A percentile compares a stretch with the other conserved stretches of the same genome.
These are phyloP conservation scores for Xylaria venustula DNA, from an alignment of 495 filamentous ascomycete species.

Conservation along the genomic window DNA sequence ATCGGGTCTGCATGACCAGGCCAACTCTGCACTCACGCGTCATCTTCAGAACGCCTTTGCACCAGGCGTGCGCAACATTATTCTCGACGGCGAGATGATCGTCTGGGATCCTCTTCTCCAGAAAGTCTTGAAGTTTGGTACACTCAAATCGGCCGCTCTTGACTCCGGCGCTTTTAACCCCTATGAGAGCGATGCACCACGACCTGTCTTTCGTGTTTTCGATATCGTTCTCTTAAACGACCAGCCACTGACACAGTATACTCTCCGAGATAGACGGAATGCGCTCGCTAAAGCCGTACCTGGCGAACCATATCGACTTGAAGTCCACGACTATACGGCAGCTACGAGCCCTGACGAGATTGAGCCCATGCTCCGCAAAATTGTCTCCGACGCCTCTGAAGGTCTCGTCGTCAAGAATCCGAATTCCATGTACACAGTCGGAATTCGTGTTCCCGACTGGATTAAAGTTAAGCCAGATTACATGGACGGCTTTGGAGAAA, in stretches of 20 bases:
- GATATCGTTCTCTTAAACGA: conserved; percentile 91
- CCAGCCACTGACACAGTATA: conserved; percentile 72
- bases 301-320: conserved; percentile 69
- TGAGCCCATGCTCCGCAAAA: conserved; percentile 72
- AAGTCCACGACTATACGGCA: conserved; percentile 73
- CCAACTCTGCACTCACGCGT: conserved; percentile 74
- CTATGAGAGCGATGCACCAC: conserved; percentile 60
- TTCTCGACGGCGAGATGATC: conserved; percentile 97
- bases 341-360: conserved; percentile 69
- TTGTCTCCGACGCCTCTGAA: conserved; percentile 86
- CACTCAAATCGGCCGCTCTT: conserved; percentile 87
- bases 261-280: conserved; percentile 74
- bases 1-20: conserved; percentile 63
- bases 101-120: conserved; percentile 93
- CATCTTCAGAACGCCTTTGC: conserved; percentile 78
- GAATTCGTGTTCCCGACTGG: conserved; percentile 95
- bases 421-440: conserved; percentile 77
- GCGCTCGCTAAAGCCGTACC: conserved; percentile 68
- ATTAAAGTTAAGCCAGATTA: conserved; percentile 99
- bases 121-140: conserved; percentile 84
- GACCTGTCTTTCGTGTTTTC: conserved; percentile 83
- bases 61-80: conserved; percentile 73
- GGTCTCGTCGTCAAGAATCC: conserved; percentile 95
- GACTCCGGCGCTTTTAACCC: conserved; percentile 73
- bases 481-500: conserved; percentile 95